Evolutionary conservation across 73 alveolate species (phyloP).

Genomic region (Paramecium primaurelia): DNA sequence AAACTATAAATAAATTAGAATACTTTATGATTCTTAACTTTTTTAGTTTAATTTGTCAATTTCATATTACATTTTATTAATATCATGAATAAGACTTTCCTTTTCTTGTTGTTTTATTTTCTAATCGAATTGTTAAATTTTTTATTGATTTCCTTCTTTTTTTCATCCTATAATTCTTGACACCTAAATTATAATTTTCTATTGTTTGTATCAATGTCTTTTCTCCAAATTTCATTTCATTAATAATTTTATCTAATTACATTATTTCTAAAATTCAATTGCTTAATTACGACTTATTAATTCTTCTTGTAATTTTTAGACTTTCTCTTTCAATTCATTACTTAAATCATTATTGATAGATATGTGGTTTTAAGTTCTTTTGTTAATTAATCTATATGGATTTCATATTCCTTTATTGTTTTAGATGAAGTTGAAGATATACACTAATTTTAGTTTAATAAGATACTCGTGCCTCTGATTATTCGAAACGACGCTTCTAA

Average conservation of each 20-base stretch:
- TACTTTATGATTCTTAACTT: not conserved
- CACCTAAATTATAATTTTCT: not conserved
- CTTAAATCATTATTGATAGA: not conserved
- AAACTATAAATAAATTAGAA: not conserved
- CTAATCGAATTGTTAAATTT: not conserved
- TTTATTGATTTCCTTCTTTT: not conserved
- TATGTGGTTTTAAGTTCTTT: not conserved
- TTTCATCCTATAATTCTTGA: not conserved
- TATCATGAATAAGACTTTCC: not conserved
- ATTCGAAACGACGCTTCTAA: constrained; percentile 38
- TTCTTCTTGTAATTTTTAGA: not conserved
- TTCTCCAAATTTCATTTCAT: not conserved
- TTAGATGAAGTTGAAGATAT: not conserved
- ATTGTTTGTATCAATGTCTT: not conserved
- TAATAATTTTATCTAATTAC: not conserved
- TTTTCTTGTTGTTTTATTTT: not conserved
- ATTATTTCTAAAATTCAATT: not conserved
- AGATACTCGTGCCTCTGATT: constrained; percentile 27
- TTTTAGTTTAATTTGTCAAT: not conserved
- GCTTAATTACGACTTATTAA: not conserved
- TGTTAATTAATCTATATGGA: constrained; percentile 4
- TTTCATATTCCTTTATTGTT: constrained; percentile 5
- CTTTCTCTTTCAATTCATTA: not conserved
- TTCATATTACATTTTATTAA: not conserved
- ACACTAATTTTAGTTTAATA: not conserved